Conservation (phyloP, 2,329 filamentous ascomycete species). For the Fusarium agapanthi region DNA sequence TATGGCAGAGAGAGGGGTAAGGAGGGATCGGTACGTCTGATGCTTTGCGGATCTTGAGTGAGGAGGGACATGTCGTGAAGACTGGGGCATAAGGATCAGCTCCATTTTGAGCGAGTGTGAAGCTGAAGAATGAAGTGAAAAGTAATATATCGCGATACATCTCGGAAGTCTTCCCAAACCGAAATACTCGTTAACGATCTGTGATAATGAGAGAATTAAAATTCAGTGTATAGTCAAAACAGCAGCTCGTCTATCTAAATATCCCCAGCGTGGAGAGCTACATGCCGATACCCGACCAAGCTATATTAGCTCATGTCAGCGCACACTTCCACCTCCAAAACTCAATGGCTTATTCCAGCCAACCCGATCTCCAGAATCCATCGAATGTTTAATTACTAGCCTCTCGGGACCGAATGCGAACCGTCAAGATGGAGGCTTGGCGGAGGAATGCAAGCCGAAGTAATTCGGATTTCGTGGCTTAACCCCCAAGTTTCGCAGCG, state of each 20-base stretch:
- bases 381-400: not conserved
- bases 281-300: not conserved
- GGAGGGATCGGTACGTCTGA: not conserved
- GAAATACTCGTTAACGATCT: accelerated
- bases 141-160: not conserved
- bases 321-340: not conserved
- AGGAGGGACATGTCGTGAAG: slow-evolving; percentile 17
- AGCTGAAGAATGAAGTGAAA: not conserved
- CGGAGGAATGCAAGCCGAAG: not conserved
- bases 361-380: not conserved
- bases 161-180: accelerated
- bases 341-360: not conserved
- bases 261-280: not conserved
- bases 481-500: not conserved
- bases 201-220: accelerated
- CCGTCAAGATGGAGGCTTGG: not conserved
- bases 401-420: not conserved
- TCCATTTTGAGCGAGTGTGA: not conserved
- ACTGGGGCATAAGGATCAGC: slow-evolving; percentile 23
- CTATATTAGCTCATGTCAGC: not conserved
- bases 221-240: accelerated
- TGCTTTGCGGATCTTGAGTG: slow-evolving; percentile 17
- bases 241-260: not conserved
- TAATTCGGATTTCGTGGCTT: not conserved
- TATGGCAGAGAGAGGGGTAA: accelerated